phyloP scores from a whole-genome alignment of 371 early-diverging fungal genomes.

The Mortierella sp. region DNA sequence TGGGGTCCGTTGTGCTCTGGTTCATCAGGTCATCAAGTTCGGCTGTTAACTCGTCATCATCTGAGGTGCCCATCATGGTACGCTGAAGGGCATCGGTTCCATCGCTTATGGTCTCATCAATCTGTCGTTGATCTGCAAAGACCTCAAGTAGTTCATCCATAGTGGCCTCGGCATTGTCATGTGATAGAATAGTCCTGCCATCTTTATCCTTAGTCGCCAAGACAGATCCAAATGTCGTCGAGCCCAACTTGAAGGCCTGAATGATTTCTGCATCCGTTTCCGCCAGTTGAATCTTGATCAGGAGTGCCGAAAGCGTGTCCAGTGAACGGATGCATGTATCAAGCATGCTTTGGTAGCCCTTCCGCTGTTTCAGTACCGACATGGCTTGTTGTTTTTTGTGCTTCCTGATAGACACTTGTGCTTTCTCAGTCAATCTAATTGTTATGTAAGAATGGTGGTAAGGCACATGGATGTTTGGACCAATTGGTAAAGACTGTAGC shows the following conservation, averaged over 20 bases:
- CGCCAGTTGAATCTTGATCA: constrained; percentile 45
- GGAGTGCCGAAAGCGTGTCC: constrained; percentile 33
- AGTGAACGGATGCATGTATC: constrained; percentile 38
- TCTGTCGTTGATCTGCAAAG: constrained; percentile 48
- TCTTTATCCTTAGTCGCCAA: constrained; percentile 32
- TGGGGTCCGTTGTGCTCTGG: no score
- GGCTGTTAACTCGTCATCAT: constrained; percentile 38
- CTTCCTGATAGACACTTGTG: constrained; percentile 25
- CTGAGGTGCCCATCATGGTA: constrained; percentile 14
- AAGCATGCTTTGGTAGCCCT: constrained; percentile 40
- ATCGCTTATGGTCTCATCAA: constrained; percentile 37
- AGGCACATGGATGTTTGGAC: no score
- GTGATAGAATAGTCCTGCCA: constrained; percentile 20
- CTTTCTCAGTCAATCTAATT: constrained; percentile 36
- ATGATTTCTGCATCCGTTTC: constrained; percentile 45
- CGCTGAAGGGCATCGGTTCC: constrained; percentile 23
- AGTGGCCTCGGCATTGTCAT: constrained; percentile 31
- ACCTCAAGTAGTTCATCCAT: constrained; percentile 50
- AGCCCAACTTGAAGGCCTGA: constrained; percentile 36
- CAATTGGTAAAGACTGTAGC: neutral
- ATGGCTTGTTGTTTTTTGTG: constrained; percentile 34
- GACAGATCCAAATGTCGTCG: constrained; percentile 37
- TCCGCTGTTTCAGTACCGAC: constrained; percentile 27
- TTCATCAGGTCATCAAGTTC: constrained; percentile 37
- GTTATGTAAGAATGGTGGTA: no score